These are phyloP conservation scores for Xylariaceae sp. DNA, from an alignment of 2,329 filamentous ascomycete species.

Conservation along the genomic window DNA sequence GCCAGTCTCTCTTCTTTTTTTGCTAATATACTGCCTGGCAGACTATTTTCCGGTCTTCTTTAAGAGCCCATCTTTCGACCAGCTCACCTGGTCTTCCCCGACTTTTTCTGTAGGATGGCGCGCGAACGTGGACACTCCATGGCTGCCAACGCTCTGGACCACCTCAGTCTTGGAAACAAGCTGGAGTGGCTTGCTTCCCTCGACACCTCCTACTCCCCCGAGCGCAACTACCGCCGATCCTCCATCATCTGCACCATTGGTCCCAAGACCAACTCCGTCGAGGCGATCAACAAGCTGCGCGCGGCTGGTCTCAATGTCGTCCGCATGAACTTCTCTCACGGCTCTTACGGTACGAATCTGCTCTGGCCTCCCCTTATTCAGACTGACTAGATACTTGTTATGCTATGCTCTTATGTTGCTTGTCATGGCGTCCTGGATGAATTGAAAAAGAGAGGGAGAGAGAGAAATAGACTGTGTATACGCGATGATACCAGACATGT, in stretches of 20 bases:
- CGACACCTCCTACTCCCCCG: conserved; percentile 81
- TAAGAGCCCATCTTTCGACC: neutral
- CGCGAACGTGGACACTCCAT: conserved; percentile 31
- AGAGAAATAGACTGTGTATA: neutral
- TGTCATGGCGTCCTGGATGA: too few species aligned
- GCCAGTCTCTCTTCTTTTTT: too few species aligned
- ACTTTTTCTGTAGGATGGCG: conserved; percentile 10
- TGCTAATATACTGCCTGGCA: neutral
- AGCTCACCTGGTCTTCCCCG: neutral
- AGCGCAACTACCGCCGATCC: conserved; percentile 88
- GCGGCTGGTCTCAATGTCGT: conserved; percentile 92
- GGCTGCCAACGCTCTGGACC: conserved; percentile 70
- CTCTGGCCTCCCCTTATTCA: neutral
- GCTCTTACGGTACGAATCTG: conserved; percentile 54
- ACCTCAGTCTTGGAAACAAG: conserved; percentile 71
- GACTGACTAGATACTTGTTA: neutral
- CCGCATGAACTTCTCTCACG: conserved; percentile 99
- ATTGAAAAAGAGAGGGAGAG: neutral
- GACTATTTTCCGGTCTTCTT: neutral
- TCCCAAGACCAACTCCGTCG: conserved; percentile 96
- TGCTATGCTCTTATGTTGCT: too few species aligned
- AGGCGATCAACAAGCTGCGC: conserved; percentile 94
- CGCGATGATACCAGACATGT: neutral
- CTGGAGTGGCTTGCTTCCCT: conserved; percentile 65
- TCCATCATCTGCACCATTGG: conserved; percentile 99